Evolutionary conservation across 164 flowering plant genomes (phyloP).

Genomic region (Paratinospora sagittata): DNA sequence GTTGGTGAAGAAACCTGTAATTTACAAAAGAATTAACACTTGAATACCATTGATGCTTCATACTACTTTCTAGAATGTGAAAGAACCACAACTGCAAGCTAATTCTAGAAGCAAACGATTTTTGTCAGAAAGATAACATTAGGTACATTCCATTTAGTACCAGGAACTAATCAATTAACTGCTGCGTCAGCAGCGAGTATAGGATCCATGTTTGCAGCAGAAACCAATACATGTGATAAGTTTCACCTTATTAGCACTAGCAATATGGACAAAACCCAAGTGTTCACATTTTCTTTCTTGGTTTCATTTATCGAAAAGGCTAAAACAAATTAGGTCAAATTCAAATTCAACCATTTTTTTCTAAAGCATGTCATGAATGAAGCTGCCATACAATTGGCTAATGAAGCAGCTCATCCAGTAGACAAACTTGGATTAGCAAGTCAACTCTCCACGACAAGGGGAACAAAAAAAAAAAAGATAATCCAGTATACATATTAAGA

Average conservation of each 20-base stretch:
- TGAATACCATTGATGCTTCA: neutral
- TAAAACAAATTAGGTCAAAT: neutral
- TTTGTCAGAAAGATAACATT: neutral
- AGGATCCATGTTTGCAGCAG: neutral
- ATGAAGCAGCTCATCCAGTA: neutral
- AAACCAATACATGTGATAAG: neutral
- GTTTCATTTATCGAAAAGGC: neutral
- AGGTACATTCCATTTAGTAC: neutral
- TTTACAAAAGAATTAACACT: neutral
- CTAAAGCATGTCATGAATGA: neutral
- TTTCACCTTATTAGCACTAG: too few relatives aligned
- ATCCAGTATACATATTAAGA: neutral
- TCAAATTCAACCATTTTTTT: neutral
- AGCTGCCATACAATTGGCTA: neutral
- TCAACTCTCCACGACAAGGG: neutral
- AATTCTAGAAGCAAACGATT: neutral
- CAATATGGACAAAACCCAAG: too few relatives aligned
- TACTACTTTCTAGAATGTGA: neutral
- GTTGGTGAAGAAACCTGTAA: slow-evolving; percentile 89
- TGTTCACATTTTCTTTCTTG: too few relatives aligned
- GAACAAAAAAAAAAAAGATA: neutral
- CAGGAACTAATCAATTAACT: neutral
- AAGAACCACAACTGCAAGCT: neutral
- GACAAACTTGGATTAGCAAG: neutral
- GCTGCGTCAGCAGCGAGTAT: neutral